These are phyloP conservation scores for Aspergillus fumigatus DNA, from an alignment of 2,329 filamentous ascomycete species.

Conservation along the genomic window DNA sequence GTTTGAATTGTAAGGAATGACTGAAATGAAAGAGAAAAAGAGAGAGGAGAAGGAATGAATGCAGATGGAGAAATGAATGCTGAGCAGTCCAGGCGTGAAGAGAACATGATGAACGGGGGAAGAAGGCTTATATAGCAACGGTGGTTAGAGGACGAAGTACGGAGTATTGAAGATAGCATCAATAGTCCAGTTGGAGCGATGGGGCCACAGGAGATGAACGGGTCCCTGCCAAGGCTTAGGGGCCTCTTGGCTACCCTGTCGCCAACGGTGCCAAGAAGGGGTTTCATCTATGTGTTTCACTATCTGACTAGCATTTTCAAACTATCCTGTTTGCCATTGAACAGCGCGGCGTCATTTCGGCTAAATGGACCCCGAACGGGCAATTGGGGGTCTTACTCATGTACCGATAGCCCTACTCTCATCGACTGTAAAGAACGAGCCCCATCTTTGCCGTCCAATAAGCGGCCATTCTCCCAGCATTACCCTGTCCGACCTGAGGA, in stretches of 20 bases:
- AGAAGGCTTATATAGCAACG: background rate
- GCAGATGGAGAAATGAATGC: background rate
- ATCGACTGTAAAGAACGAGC: background rate
- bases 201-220: background rate
- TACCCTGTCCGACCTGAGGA: no score
- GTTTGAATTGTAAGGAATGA: background rate
- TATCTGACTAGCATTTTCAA: background rate
- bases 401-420: background rate
- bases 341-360: background rate
- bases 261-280: background rate
- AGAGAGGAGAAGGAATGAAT: slow-evolving; percentile 2
- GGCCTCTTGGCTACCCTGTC: background rate
- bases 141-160: background rate
- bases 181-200: background rate
- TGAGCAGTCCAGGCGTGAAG: background rate
- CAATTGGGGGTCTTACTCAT: background rate
- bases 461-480: background rate
- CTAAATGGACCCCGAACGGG: background rate
- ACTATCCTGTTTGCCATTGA: background rate
- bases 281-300: background rate
- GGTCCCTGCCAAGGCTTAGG: background rate
- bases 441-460: background rate
- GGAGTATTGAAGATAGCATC: background rate
- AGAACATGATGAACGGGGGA: background rate
- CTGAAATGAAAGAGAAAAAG: background rate